These are phyloP conservation scores for Picochlorum costavermella DNA, from an alignment of 139 green algal genomes.

Conservation along the genomic window DNA sequence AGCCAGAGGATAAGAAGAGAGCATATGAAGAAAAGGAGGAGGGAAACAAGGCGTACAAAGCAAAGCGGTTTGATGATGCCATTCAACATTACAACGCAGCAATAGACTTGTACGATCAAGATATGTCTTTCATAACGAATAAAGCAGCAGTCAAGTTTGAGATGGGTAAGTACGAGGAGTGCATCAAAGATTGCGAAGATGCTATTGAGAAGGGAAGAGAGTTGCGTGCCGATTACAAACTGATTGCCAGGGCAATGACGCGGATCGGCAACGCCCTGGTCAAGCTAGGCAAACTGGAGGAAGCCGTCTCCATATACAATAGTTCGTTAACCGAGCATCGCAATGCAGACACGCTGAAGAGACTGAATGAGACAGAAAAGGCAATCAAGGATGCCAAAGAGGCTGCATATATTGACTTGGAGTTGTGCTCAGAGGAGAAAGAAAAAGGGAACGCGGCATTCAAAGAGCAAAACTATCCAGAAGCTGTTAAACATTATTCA, in stretches of 20 bases:
- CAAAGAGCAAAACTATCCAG: slow-evolving; percentile 81
- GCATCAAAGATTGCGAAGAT: slow-evolving; percentile 80
- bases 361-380: slow-evolving; percentile 85
- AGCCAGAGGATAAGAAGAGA: slow-evolving; percentile 21
- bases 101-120: slow-evolving; percentile 73
- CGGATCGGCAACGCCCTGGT: slow-evolving; percentile 83
- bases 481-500: slow-evolving; percentile 88
- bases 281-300: slow-evolving; percentile 68
- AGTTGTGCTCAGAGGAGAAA: slow-evolving; percentile 65
- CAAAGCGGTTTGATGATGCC: slow-evolving; percentile 79
- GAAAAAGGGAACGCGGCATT: slow-evolving; percentile 88
- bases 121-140: slow-evolving; percentile 96
- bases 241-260: slow-evolving; percentile 79
- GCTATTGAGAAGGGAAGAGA: slow-evolving; percentile 73
- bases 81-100: slow-evolving; percentile 82
- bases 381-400: slow-evolving; percentile 65
- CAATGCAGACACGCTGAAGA: slow-evolving; percentile 92
- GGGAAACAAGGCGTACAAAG: slow-evolving; percentile 93
- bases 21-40: slow-evolving; percentile 72
- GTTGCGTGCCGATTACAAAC: slow-evolving; percentile 84
- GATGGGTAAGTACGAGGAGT: slow-evolving; percentile 68
- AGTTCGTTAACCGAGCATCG: slow-evolving; percentile 91
- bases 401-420: slow-evolving; percentile 83
- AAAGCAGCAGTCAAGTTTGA: slow-evolving; percentile 89
- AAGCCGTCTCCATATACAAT: slow-evolving; percentile 75